Conservation (phyloP, 2,329 filamentous ascomycete species). For the Dactylellina sp. region DNA sequence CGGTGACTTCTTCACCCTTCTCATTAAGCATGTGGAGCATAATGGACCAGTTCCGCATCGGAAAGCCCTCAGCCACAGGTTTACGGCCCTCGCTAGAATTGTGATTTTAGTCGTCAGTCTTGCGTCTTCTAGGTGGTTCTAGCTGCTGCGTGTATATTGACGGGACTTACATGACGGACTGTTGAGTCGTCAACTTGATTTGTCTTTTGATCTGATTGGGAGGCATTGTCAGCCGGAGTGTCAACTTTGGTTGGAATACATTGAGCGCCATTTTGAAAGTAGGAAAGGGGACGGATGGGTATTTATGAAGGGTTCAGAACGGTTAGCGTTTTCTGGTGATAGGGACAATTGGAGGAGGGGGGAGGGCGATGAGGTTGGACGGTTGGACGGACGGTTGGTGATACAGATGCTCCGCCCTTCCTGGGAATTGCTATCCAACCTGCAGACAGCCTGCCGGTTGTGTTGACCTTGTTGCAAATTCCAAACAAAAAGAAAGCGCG, state of each 20-base stretch:
- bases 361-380: no score
- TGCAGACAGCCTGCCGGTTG: background rate
- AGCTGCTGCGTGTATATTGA: no score
- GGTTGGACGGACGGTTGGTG: slow-evolving; percentile 17
- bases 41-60: slow-evolving; percentile 92
- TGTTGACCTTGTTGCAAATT: slow-evolving; percentile 46
- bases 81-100: slow-evolving; percentile 65
- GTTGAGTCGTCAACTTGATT: slow-evolving; percentile 92
- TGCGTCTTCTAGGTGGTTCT: no score
- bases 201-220: slow-evolving; percentile 77
- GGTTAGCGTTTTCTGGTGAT: background rate
- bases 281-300: background rate
- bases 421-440: no score
- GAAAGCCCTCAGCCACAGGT: slow-evolving; percentile 85
- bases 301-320: background rate
- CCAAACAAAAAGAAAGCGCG: background rate
- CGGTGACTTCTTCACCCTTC: slow-evolving; percentile 80
- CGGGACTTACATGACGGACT: slow-evolving; percentile 81
- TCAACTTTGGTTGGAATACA: background rate
- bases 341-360: background rate
- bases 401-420: background rate
- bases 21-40: slow-evolving; percentile 86
- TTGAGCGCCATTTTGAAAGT: slow-evolving; percentile 1
- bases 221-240: slow-evolving; percentile 36
- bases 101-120: slow-evolving; percentile 10